Percentiles rank a stretch among this genome's conserved stretches.
Evolutionary conservation across 345 rosid genomes (phyloP).

Genomic region (Eucalyptus cloeziana): DNA sequence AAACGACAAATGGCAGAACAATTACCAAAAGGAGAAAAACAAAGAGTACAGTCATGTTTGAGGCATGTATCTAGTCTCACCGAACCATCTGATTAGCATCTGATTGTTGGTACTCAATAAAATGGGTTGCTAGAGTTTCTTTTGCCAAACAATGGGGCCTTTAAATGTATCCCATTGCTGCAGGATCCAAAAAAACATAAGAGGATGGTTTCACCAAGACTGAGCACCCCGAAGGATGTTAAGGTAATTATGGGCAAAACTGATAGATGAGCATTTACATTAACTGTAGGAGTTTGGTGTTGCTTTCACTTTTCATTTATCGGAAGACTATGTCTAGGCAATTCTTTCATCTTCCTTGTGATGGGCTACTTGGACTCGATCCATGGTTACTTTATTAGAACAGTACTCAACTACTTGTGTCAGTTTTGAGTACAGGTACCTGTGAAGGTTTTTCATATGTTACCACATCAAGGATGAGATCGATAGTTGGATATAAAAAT

Average conservation of each 20-base stretch:
- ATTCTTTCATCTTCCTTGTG: background rate
- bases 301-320: background rate
- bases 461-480: background rate
- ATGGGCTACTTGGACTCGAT: background rate
- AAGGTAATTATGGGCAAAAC: background rate
- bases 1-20: constrained; percentile 49
- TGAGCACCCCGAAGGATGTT: constrained; percentile 17
- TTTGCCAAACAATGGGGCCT: background rate
- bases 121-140: background rate
- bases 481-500: background rate
- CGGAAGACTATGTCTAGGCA: background rate
- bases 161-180: background rate
- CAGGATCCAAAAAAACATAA: constrained; percentile 58
- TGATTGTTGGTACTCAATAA: background rate
- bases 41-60: constrained; percentile 58
- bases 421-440: background rate
- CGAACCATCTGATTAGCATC: background rate
- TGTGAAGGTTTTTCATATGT: background rate
- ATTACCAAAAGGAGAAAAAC: constrained; percentile 62
- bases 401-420: background rate
- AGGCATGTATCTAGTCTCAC: constrained; percentile 28
- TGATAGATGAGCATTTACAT: background rate
- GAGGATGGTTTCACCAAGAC: constrained; percentile 40
- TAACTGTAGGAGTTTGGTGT: background rate
- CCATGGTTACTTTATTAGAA: background rate